Evolutionary conservation across 2,329 filamentous ascomycete genomes (phyloP).

Genomic region (Berkeleyomyces rouxiae): DNA sequence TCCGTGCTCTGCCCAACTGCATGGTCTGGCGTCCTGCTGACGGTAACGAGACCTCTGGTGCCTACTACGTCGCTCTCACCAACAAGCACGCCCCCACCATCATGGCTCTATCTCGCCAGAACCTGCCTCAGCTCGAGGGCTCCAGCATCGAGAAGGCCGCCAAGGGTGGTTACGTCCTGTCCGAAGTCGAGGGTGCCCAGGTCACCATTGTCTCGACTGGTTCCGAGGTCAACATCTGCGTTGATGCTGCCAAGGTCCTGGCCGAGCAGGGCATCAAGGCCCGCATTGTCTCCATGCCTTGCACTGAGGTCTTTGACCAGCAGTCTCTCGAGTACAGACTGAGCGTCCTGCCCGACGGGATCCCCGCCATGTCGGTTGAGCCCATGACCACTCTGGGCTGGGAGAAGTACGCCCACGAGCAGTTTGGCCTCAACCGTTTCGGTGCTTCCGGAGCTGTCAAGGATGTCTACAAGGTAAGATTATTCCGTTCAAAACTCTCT

Average conservation of each 20-base stretch:
- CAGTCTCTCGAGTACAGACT: constrained; percentile 93
- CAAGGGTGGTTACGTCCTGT: constrained; percentile 89
- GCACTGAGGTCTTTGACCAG: constrained; percentile 89
- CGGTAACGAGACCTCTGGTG: constrained; percentile 93
- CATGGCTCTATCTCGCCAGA: constrained; percentile 89
- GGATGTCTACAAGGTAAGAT: constrained; percentile 77
- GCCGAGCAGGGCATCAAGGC: constrained; percentile 74
- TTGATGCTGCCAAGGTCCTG: constrained; percentile 84
- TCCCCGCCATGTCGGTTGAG: constrained; percentile 85
- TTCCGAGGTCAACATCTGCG: constrained; percentile 85
- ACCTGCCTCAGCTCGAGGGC: constrained; percentile 92
- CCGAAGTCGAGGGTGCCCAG: constrained; percentile 68
- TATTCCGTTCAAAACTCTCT: not conserved
- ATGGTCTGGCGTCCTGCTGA: constrained; percentile 99
- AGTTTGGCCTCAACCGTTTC: constrained; percentile 98
- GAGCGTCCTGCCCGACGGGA: constrained; percentile 80
- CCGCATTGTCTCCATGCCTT: constrained; percentile 88
- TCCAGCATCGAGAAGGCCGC: constrained; percentile 75
- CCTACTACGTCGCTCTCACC: constrained; percentile 90
- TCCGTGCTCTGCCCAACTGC: constrained; percentile 96
- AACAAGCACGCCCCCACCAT: constrained; percentile 83
- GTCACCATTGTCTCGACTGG: constrained; percentile 88
- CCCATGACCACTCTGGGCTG: constrained; percentile 95
- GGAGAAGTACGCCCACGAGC: constrained; percentile 98
- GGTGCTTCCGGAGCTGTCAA: constrained; percentile 95